Percentiles rank a stretch among this genome's conserved stretches.
Conservation (phyloP, 1,284 basidiomycete species). For the Tilletia caries region DNA sequence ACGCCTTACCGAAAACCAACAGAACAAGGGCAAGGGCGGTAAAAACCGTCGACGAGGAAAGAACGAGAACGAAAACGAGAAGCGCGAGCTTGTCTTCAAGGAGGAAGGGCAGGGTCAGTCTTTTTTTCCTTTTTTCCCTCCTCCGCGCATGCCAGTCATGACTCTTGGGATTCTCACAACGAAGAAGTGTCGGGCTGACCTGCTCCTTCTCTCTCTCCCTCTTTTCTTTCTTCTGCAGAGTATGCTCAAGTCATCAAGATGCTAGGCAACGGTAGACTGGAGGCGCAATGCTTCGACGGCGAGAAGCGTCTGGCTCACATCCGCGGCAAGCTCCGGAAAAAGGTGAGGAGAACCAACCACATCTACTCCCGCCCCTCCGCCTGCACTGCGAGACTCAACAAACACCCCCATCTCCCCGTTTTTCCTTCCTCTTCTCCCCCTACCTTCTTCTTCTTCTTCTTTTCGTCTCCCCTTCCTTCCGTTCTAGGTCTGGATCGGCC, state of each 20-base stretch:
- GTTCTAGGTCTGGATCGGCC: slow-evolving; percentile 94
- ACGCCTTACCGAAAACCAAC: background rate
- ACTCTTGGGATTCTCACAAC: no score
- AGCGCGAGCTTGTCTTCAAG: slow-evolving; percentile 96
- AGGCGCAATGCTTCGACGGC: slow-evolving; percentile 97
- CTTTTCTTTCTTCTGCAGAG: slow-evolving; percentile 59
- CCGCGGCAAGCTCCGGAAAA: slow-evolving; percentile 98
- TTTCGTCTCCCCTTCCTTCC: no score
- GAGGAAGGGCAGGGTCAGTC: slow-evolving; percentile 84
- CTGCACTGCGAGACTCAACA: no score
- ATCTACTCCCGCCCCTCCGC: no score
- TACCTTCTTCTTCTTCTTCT: no score
- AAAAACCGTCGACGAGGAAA: slow-evolving; percentile 99
- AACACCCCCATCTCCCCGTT: no score
- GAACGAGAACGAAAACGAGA: slow-evolving; percentile 98
- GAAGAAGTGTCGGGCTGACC: background rate
- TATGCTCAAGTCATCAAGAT: slow-evolving; percentile 98
- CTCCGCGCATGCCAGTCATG: no score
- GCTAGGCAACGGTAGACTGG: slow-evolving; percentile 95
- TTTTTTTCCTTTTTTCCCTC: background rate
- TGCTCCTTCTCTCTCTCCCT: background rate
- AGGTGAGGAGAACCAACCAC: slow-evolving; percentile 62
- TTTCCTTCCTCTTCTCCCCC: no score
- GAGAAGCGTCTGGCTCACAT: slow-evolving; percentile 97
- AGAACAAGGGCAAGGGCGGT: slow-evolving; percentile 71